Evolutionary conservation across 2,329 filamentous ascomycete species (phyloP), one percentile per base, ranked within the genome.

Genomic region (Neonectria sp.): DNA sequence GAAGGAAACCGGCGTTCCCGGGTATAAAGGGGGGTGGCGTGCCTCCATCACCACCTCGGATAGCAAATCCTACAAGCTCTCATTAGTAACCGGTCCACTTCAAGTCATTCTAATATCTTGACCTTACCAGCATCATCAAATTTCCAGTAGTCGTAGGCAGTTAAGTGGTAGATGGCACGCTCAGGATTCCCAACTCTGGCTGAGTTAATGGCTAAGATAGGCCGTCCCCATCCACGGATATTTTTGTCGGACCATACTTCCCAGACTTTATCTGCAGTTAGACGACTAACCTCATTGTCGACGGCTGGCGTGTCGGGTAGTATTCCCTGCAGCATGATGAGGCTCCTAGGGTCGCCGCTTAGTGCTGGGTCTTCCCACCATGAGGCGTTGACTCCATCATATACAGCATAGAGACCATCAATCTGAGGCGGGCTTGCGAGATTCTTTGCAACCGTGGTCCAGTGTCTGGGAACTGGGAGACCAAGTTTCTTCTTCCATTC

Each of bases 401-500:
- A 90, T 3, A 88, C 82, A 2, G 86, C 79, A 60, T 89, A 90
- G 1, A 87, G 83, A 17, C 80, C 80, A 55, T 87, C 80, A 3
- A 84, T 78, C 2, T 84, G 77, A 0, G 88, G 87, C 9, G 90
- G 80, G 0, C 84, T 83, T 0, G 88, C 86, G 13, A 91, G 80
- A n/a, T 84, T 83, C 12, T 87, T 81, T 27, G 82, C 80, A 3
- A 90, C 86, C 1, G 75, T 75, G 1, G 75, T 76, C 88, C 88
- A 91, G 2, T 75, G 71, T 0, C 71, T 52, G 0, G 88, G 87
- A 0, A 84, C 76, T 0, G 79, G 51, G n/a, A 82, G 78, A 2
- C 78, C 78, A 55, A 86, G 84, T 4, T 87, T 80, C 53, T 77
- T 65, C 72, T 86, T 87, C 88, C 89, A 91, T 11, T 77, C 71